Conservation (phyloP, 495 filamentous ascomycete species). For the Penicillium ochrochloron region DNA sequence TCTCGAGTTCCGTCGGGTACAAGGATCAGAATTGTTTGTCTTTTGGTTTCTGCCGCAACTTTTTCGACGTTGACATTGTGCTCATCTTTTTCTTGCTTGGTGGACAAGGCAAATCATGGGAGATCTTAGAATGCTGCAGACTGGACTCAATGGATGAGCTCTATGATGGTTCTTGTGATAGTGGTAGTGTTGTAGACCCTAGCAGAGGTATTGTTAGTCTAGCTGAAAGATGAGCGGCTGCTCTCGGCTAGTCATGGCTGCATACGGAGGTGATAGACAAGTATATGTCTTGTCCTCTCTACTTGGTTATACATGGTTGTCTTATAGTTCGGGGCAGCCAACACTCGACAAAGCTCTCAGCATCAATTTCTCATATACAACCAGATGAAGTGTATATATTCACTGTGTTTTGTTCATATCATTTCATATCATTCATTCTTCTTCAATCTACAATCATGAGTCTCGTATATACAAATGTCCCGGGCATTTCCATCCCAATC, state of each 20-base stretch:
- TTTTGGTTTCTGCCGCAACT: not conserved
- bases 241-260: slow-evolving; percentile 3
- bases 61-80: not conserved
- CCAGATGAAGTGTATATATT: not conserved
- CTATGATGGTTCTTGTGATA: slow-evolving; percentile 13
- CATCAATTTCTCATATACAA: not conserved
- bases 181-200: not conserved
- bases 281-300: not conserved
- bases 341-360: not conserved
- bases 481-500: slow-evolving; percentile 14
- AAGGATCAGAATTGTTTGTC: not conserved
- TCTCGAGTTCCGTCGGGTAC: not conserved
- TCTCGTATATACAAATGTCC: slow-evolving; percentile 25
- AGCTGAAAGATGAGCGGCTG: not conserved
- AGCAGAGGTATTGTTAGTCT: not conserved
- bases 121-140: slow-evolving; percentile 29
- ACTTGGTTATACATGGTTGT: not conserved
- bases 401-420: not conserved
- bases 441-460: slow-evolving; percentile 21
- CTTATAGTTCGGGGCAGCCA: not conserved
- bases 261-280: not conserved
- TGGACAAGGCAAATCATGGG: slow-evolving; percentile 18
- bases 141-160: slow-evolving; percentile 23
- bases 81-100: slow-evolving; percentile 11
- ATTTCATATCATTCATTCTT: slow-evolving; percentile 16